Percentiles rank a stretch among this genome's conserved stretches.
These are phyloP conservation scores for Vachellia pachyceras DNA, from an alignment of 306 rosid genomes.

Conservation along the genomic window DNA sequence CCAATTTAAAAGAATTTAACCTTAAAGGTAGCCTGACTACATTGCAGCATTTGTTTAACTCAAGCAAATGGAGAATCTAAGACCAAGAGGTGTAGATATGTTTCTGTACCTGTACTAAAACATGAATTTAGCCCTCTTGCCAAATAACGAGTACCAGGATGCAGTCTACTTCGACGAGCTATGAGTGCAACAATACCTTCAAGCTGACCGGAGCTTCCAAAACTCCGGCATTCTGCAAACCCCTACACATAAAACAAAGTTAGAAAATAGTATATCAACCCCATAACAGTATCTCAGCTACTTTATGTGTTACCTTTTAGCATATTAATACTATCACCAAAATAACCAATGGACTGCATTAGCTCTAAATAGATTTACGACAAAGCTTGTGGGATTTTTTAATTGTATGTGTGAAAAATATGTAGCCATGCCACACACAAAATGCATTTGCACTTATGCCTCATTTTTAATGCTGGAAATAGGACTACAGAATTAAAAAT, in stretches of 20 bases:
- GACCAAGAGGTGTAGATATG: conserved; percentile 30
- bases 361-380: not conserved
- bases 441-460: not conserved
- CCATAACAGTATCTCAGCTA: conserved; percentile 29
- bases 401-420: not conserved
- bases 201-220: conserved; percentile 90
- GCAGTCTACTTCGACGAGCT: conserved; percentile 98
- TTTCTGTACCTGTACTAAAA: conserved; percentile 81
- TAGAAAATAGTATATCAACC: conserved; percentile 51
- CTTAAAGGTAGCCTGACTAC: conserved; percentile 9
- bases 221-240: conserved; percentile 92
- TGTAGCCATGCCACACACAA: not conserved
- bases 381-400: conserved; percentile 10
- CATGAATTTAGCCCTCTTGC: conserved; percentile 98
- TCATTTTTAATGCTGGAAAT: not conserved
- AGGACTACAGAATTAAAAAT: not conserved
- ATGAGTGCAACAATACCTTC: conserved; percentile 88
- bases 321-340: not conserved
- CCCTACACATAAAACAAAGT: conserved; percentile 87
- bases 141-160: conserved; percentile 98
- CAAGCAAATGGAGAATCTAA: conserved; percentile 27
- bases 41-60: conserved; percentile 4
- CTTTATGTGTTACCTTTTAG: conserved; percentile 23
- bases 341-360: conserved; percentile 7
- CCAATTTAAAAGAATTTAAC: conserved; percentile 5